Evolutionary conservation across 352 stramenopile genomes (phyloP).

Genomic region (Phytopythium litorale): DNA sequence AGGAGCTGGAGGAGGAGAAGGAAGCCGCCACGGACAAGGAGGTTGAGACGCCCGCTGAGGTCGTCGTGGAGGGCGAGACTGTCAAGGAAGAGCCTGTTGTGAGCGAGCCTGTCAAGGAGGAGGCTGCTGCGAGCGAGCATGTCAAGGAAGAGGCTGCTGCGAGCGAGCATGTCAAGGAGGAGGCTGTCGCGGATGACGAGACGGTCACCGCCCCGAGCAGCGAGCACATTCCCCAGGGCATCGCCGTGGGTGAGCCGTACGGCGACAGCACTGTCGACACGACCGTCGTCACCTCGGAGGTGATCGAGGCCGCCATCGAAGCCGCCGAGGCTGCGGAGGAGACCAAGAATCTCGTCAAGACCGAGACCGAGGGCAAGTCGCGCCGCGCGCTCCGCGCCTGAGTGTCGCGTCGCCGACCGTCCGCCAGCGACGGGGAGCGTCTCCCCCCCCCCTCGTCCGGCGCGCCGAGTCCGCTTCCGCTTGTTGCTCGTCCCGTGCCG

Average conservation of each 20-base stretch:
- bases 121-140: neutral
- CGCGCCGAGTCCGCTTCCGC: neutral
- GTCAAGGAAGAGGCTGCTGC: neutral
- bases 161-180: neutral
- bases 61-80: neutral
- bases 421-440: neutral
- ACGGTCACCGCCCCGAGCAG: neutral
- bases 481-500: conserved; percentile 1
- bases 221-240: neutral
- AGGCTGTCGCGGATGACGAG: neutral
- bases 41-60: neutral
- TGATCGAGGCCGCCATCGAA: neutral
- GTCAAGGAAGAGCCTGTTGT: too few relatives aligned
- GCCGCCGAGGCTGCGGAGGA: neutral
- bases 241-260: neutral
- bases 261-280: neutral
- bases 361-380: neutral
- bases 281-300: neutral
- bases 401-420: neutral
- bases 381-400: conserved; percentile 4
- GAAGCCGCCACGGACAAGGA: neutral
- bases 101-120: too few relatives aligned
- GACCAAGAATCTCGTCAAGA: neutral
- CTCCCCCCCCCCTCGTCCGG: neutral
- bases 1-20: neutral